Evolutionary conservation across 352 stramenopile genomes (phyloP).

Genomic region (Blastocystis sp.): DNA sequence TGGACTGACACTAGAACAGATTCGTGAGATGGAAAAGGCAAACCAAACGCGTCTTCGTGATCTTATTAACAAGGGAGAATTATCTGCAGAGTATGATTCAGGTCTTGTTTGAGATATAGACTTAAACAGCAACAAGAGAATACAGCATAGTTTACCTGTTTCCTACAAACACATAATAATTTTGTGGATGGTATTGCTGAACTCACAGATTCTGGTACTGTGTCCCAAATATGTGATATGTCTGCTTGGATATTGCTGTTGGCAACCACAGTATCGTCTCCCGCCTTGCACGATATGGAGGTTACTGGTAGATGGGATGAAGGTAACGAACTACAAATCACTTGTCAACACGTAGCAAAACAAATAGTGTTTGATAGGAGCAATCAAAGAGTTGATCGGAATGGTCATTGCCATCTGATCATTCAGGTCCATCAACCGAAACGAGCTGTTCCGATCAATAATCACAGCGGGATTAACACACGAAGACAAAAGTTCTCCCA

Average conservation of each 20-base stretch:
- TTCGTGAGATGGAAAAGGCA: slow-evolving; percentile 31
- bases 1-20: slow-evolving; percentile 38
- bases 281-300: not conserved
- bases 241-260: not conserved
- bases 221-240: not conserved
- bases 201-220: not conserved
- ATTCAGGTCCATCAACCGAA: not conserved
- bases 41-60: slow-evolving; percentile 1
- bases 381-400: not conserved
- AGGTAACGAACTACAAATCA: not conserved
- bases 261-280: not conserved
- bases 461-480: not conserved
- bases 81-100: not conserved
- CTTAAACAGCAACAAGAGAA: slow-evolving; percentile 7
- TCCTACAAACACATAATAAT: not conserved
- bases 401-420: not conserved
- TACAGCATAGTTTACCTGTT: not conserved
- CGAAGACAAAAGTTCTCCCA: not conserved
- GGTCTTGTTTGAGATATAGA: not conserved
- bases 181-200: not conserved
- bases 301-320: not conserved
- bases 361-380: slow-evolving; percentile 28
- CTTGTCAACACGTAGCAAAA: not conserved
- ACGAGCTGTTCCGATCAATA: slow-evolving; percentile 25
- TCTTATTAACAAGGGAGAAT: slow-evolving; percentile 10